These are phyloP conservation scores for Blastobotrys persicus DNA, from an alignment of 1,139 yeast species.

Conservation along the genomic window DNA sequence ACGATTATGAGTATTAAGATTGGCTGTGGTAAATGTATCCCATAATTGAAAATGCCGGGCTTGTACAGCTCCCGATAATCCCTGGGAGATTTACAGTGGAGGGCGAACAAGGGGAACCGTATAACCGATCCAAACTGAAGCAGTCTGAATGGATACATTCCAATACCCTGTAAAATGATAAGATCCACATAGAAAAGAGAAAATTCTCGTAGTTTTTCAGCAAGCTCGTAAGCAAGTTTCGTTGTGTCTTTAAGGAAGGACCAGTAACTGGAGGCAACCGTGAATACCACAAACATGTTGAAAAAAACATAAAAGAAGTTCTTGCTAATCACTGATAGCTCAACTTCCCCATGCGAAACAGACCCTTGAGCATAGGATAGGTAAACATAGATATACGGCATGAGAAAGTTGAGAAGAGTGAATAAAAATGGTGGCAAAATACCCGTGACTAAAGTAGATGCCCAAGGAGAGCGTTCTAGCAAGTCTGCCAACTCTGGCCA, in stretches of 20 bases:
- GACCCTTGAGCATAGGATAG: constrained; percentile 71
- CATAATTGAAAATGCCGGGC: constrained; percentile 80
- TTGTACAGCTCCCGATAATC: constrained; percentile 66
- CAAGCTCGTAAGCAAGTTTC: constrained; percentile 73
- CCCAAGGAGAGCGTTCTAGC: constrained; percentile 54
- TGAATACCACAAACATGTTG: constrained; percentile 78
- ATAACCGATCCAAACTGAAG: constrained; percentile 65
- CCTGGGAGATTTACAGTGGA: constrained; percentile 63
- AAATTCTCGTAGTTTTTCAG: constrained; percentile 64
- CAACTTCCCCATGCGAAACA: constrained; percentile 77
- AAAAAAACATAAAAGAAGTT: constrained; percentile 83
- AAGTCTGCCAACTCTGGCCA: constrained; percentile 73
- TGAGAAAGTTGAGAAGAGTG: constrained; percentile 65
- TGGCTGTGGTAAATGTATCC: constrained; percentile 78
- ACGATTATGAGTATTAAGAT: constrained; percentile 71
- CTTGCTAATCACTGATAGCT: constrained; percentile 71
- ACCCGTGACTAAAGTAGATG: constrained; percentile 69
- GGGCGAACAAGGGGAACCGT: constrained; percentile 57
- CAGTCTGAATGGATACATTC: constrained; percentile 76
- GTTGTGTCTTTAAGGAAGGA: constrained; percentile 74
- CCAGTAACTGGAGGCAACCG: constrained; percentile 64
- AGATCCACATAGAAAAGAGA: constrained; percentile 80
- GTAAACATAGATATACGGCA: constrained; percentile 75
- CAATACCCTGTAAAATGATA: constrained; percentile 78
- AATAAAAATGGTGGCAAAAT: constrained; percentile 73